These are phyloP conservation scores for Rostrohypoxylon terebratum DNA, from an alignment of 495 filamentous ascomycete genomes.

Conservation along the genomic window DNA sequence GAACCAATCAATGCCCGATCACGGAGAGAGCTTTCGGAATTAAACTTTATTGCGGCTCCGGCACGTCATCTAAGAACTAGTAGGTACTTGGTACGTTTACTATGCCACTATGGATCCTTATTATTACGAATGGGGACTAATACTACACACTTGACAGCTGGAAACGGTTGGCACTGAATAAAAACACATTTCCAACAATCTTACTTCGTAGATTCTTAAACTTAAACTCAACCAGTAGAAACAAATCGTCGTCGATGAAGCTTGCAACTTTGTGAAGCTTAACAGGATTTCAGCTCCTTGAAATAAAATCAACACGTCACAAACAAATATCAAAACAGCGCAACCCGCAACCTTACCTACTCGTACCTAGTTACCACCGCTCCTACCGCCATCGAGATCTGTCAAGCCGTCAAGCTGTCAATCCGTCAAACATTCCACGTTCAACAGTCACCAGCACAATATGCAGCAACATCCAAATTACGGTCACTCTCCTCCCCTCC, in stretches of 20 bases:
- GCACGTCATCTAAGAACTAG: conserved; percentile 30
- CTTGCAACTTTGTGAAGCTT: background rate
- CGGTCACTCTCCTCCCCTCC: conserved; percentile 91
- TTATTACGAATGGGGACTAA: no score
- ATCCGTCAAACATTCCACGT: no score
- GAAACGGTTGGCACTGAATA: conserved; percentile 10
- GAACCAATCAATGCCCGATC: conserved; percentile 27
- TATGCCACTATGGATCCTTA: background rate
- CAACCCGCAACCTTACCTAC: background rate
- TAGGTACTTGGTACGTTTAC: conserved; percentile 13
- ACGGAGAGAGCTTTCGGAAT: conserved; percentile 26
- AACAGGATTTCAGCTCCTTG: background rate
- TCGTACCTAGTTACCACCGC: background rate
- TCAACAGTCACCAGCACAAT: conserved; percentile 28
- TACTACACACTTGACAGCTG: conserved; percentile 1
- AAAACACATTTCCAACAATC: conserved; percentile 55
- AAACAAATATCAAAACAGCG: background rate
- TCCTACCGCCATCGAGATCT: background rate
- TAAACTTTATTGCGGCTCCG: conserved; percentile 40
- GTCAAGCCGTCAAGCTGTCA: no score
- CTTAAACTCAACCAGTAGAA: conserved; percentile 25
- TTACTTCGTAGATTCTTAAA: no score
- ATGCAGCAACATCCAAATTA: conserved; percentile 90
- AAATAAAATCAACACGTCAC: background rate
- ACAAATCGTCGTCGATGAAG: conserved; percentile 13